Evolutionary conservation across 2,329 filamentous ascomycete genomes (phyloP), one percentile per base, ranked within the genome.

Genomic region (Delphinella strobiligena): DNA sequence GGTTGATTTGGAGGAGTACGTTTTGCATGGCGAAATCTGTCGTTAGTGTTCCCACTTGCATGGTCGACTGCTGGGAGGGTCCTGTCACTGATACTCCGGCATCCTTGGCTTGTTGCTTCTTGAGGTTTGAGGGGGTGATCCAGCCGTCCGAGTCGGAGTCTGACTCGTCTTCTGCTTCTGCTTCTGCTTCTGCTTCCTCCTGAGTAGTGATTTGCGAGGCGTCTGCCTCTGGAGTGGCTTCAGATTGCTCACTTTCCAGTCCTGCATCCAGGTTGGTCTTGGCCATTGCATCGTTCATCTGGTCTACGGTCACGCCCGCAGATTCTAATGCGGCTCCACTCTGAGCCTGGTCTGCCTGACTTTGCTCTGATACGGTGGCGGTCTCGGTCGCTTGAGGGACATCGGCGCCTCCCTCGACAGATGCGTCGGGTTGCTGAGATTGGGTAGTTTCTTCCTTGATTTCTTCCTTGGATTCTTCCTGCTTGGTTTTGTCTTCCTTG

Each of bases 1-100:
- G 75, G 64, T 95, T 94, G 68, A 96, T 93, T 51, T 93, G 85
- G 4, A 98, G 72, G 2, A 91, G 75, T 5, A 96, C 87, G 58
- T 96, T 96, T 65, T 96, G 89, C 85, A 98, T 93, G 40, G 91
- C 89, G 62, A 84, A 96, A 67, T 98, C 91, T 41, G 82, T 87
- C 1, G 91, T 96, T 55, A 96, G 80, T 33, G 89, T 79, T n/a
- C 87, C 89, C 12, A 84, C 85, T 61, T 93, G 80, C 50, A 95
- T 80, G 10, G 75, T 76, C 45, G 74, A 74, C 27, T 74, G 69
- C 39, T 75, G 68, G 2, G 70, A 58, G 12, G 49, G 43, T 36
- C 66, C 59, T 1, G 67, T 60, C 4, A 62, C 63, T 16, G 66
- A 61, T 18, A 61, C 58, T 36, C 53, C 51, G 15, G 68, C 62